These are phyloP conservation scores for Fusarium hainanense DNA, from an alignment of 2,329 filamentous ascomycete species.

Conservation along the genomic window DNA sequence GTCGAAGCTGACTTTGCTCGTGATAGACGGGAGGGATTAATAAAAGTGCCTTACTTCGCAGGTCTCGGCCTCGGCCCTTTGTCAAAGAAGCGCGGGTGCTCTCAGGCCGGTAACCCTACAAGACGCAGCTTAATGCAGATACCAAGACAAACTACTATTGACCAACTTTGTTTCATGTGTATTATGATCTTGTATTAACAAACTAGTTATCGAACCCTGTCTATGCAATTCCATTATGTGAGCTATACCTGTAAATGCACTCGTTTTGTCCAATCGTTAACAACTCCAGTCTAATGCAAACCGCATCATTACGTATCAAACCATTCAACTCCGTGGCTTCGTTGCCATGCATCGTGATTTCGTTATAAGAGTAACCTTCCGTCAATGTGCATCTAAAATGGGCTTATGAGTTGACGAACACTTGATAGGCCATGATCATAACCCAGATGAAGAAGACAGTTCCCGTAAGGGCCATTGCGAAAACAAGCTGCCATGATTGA, in stretches of 20 bases:
- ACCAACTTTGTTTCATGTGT: slow-evolving; percentile 1
- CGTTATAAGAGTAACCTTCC: slow-evolving; percentile 14
- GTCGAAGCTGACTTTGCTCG: neutral
- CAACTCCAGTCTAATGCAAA: slow-evolving; percentile 32
- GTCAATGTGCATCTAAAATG: neutral
- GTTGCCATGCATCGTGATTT: slow-evolving; percentile 38
- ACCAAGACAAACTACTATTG: neutral
- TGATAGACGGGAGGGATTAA: slow-evolving; percentile 2
- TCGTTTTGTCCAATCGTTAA: slow-evolving; percentile 8
- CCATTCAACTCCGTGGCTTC: slow-evolving; percentile 32
- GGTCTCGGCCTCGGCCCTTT: slow-evolving; percentile 1
- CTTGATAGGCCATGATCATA: slow-evolving; percentile 74
- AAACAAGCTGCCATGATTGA: slow-evolving; percentile 73
- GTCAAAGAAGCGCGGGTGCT: neutral
- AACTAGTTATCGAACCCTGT: neutral
- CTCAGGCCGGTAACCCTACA: slow-evolving; percentile 21
- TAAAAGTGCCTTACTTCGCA: slow-evolving; percentile 1
- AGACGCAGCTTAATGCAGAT: neutral
- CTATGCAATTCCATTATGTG: neutral
- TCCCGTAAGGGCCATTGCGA: slow-evolving; percentile 71
- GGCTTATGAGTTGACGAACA: slow-evolving; percentile 61
- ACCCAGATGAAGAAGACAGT: slow-evolving; percentile 73
- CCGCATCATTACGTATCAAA: neutral
- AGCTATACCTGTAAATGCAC: slow-evolving; percentile 12
- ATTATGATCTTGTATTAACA: slow-evolving; percentile 5